These are phyloP conservation scores for Orbilia brochopaga DNA, from an alignment of 2,329 filamentous ascomycete genomes.

Conservation along the genomic window DNA sequence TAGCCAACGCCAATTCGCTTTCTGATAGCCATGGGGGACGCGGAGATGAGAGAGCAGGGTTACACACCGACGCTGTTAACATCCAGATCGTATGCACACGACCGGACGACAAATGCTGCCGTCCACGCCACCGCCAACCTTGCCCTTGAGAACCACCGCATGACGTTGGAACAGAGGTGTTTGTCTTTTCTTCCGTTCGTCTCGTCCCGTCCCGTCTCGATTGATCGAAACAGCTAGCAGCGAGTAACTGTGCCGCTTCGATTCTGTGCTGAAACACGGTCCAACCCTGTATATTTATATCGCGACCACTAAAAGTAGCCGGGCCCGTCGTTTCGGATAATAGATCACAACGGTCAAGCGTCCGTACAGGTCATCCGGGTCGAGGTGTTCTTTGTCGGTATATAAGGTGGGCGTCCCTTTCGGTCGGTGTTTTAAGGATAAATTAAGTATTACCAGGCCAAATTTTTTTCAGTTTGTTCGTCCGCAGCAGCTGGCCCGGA, in stretches of 20 bases:
- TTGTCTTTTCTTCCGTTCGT: too few species aligned
- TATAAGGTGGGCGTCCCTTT: not conserved
- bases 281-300: not conserved
- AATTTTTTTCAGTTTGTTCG: not conserved
- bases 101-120: slow-evolving; percentile 30
- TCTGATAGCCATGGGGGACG: not conserved
- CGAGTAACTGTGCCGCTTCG: not conserved
- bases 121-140: slow-evolving; percentile 32
- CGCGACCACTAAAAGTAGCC: not conserved
- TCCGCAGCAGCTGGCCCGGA: too few species aligned
- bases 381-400: not conserved
- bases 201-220: not conserved
- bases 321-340: not conserved
- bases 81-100: slow-evolving; percentile 35
- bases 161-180: slow-evolving; percentile 16
- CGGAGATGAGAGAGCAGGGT: not conserved
- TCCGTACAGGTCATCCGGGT: not conserved
- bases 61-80: slow-evolving; percentile 30
- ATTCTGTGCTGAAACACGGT: not conserved
- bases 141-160: slow-evolving; percentile 33
- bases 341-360: not conserved
- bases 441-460: slow-evolving; percentile 2
- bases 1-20: not conserved
- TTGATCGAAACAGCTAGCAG: not conserved
- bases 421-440: not conserved